Evolutionary conservation across 306 rosid genomes (phyloP), one percentile per base, ranked within the genome.

Genomic region (Carpinus viminea): DNA sequence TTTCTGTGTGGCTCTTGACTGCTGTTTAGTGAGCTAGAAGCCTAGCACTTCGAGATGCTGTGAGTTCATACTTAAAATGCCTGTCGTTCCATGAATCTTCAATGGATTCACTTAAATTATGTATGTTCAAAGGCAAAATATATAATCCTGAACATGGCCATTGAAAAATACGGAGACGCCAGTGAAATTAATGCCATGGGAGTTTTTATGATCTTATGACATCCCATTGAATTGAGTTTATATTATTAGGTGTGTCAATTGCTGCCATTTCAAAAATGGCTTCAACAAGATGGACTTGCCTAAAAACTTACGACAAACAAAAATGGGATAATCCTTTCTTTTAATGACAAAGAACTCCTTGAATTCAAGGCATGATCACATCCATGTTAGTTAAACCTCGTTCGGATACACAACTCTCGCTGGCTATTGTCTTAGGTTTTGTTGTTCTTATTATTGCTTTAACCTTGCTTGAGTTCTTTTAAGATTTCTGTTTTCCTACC

Each of bases 31-130:
- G 12, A 70, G 77, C 74, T 84, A 57, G 65, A 13, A 24, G 61
- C 65, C 28, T 59, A 59, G 73, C 53, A 76, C 75, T 65, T 74
- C 56, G 56, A 53, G 61, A 54, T 81, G 47, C 76, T 36, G 4
- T 34, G 75, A 53, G 43, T 54, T 48, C 16, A 55, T 56, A 41
- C 73, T 60, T 78, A 53, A 28, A 43, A 43, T 43, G 48, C 16
- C 7, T 5, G 51, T 7, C 4, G 8, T 15, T 3, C 26, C 4
- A 52, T 72, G 62, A 48, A 72, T 38, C 28, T 38, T 66, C 51
- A 38, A 41, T 41, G 13, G 31, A 66, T 66, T 41, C 16, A 18
- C 47, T 66, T 38, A 9, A n/a, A 17, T n/a, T 10, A 53, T 28
- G 2, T 2, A 62, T 15, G 41, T 28, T 62, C 6, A 17, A 62